Evolutionary conservation across 225 moss, liverwort and hornwort species (phyloP), one percentile per base, ranked within the genome.

Genomic region (Polytrichum formosum): DNA sequence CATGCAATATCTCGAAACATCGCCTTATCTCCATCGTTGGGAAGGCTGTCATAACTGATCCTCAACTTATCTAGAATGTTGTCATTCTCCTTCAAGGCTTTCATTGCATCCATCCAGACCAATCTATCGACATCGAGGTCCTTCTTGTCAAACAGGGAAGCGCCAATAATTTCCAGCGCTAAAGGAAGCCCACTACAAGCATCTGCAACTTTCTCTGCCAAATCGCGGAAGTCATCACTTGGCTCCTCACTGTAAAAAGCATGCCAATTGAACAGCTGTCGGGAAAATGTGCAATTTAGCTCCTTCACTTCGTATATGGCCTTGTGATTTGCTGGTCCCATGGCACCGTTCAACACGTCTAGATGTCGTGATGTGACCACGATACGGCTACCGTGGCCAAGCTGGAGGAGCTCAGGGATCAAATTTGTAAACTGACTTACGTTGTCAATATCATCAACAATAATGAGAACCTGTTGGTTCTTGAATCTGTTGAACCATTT

Each of bases 131-230:
- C 61, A 19, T 30, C 66, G 5, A 4, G 46, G 21, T 37, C 61
- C 5, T 65, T 73, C 13, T 73, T 70, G 29, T 73, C 78, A 23
- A 66, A 79, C 18, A 79, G 19, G 1, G 73, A 74, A 17, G 74
- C 74, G 1, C 79, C 79, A 28, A 79, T 75, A 3, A 79, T 37
- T 58, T 79, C 79, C 67, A 79, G 70, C 1, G 79, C 79, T 1
- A 71, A 5, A 0, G 79, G 79, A 67, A 5, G 79, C 1, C 79
- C 79, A 37, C 74, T 31, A 19, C 79, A 79, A 18, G 79, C 79
- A 17, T 79, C 79, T 2, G 79, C 79, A 27, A 79, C 79, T 55
- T 66, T 66, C 74, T 67, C 65, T 66, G 73, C 73, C 21, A 78
- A 23, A 23, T 74, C 69, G 5, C 18, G 58, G 28, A 78, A 78